Evolutionary conservation across 228 moss, liverwort and hornwort species (phyloP).

Genomic region (Sphagnum fallax): DNA sequence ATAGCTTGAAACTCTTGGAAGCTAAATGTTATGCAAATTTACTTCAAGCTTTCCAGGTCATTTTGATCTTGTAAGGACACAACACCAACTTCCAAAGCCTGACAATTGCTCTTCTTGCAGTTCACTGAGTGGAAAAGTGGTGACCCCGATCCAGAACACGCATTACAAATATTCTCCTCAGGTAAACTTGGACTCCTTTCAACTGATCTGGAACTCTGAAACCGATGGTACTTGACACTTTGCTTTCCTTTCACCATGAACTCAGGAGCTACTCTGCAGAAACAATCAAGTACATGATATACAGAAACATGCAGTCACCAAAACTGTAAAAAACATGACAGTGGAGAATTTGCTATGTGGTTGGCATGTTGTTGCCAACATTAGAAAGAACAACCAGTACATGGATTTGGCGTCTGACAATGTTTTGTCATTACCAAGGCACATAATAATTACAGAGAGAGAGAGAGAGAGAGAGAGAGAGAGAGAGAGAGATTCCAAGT

Average conservation of each 20-base stretch:
- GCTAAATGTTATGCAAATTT: neutral
- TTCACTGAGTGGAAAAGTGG: constrained; percentile 2
- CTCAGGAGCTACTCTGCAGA: neutral
- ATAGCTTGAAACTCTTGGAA: neutral
- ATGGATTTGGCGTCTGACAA: too few relatives aligned
- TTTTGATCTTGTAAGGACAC: neutral
- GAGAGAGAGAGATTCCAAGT: too few relatives aligned
- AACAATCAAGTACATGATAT: too few relatives aligned
- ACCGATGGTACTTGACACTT: neutral
- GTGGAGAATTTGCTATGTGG: too few relatives aligned
- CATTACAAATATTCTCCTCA: neutral
- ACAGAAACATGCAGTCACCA: too few relatives aligned
- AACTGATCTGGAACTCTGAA: constrained; percentile 2
- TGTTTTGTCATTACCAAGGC: too few relatives aligned
- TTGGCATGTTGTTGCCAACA: too few relatives aligned
- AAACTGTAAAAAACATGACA: too few relatives aligned
- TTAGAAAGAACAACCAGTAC: too few relatives aligned
- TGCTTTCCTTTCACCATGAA: constrained; percentile 2
- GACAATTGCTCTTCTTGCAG: neutral
- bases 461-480: too few relatives aligned
- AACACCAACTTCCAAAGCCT: neutral
- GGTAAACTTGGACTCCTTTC: neutral
- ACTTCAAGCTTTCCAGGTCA: neutral
- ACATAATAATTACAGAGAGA: too few relatives aligned
- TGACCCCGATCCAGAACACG: neutral